Conservation (phyloP, 2,329 filamentous ascomycete genomes). For the Cladosporium velox region DNA sequence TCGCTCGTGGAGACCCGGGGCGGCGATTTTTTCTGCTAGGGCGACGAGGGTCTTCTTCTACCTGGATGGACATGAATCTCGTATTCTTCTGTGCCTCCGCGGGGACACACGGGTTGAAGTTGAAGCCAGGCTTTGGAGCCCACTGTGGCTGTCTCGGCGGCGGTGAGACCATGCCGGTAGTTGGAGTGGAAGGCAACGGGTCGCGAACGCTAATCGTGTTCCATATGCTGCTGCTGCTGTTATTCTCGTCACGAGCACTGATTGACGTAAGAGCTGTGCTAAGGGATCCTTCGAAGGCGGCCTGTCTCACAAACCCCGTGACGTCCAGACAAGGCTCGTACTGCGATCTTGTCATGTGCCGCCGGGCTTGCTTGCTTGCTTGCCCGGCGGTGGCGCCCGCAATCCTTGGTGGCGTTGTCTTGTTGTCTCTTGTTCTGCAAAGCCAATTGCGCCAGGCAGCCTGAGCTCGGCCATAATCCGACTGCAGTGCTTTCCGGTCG, state of each 20-base stretch:
- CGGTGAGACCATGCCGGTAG: constrained; percentile 2
- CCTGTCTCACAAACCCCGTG: neutral
- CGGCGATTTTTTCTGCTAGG: neutral
- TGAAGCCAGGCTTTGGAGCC: neutral
- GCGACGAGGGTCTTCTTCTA: constrained; percentile 1
- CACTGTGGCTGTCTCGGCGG: constrained; percentile 19
- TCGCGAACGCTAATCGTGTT: neutral
- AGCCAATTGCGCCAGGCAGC: constrained; percentile 3
- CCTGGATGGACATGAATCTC: neutral
- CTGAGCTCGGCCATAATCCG: neutral
- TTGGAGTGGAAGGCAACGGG: neutral
- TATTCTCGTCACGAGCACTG: constrained; percentile 6
- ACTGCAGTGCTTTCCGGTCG: neutral
- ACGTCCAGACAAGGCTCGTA: constrained; percentile 1
- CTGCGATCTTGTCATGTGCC: constrained; percentile 4
- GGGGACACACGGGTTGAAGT: constrained; percentile 1
- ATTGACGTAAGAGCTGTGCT: constrained; percentile 1
- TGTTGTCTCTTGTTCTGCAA: constrained; percentile 6
- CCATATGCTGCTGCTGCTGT: neutral
- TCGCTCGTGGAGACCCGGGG: neutral
- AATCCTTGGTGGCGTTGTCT: constrained; percentile 13
- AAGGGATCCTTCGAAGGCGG: neutral
- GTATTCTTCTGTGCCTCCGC: neutral
- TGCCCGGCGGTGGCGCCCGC: neutral
- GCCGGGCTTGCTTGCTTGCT: neutral